Evolutionary conservation across 208 protist species (phyloP).

Genomic region (Giardia duodenalis): DNA sequence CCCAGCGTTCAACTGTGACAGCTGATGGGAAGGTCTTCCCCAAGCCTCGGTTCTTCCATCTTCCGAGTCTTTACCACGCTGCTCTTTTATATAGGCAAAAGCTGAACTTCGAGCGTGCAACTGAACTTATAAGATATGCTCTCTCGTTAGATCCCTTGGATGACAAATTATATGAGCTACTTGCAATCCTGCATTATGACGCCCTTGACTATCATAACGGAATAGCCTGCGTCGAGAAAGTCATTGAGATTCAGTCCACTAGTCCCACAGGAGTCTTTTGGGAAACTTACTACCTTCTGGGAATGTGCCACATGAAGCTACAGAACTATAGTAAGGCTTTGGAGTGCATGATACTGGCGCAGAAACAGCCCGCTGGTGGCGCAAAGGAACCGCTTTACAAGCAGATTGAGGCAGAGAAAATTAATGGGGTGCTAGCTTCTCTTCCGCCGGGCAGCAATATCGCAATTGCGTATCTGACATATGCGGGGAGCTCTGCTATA

Average conservation of each 20-base stretch:
- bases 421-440: neutral
- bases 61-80: slow-evolving; percentile 6
- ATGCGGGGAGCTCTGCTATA: neutral
- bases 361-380: neutral
- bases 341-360: neutral
- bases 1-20: neutral
- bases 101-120: neutral
- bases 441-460: neutral
- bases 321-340: neutral
- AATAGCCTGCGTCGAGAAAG: neutral
- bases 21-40: neutral
- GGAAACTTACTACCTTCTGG: slow-evolving; percentile 9
- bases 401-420: neutral
- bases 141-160: slow-evolving; percentile 20
- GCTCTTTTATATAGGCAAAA: slow-evolving; percentile 18
- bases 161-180: slow-evolving; percentile 8
- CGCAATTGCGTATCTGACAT: neutral
- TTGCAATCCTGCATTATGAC: neutral
- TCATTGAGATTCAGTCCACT: neutral
- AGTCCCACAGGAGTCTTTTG: neutral
- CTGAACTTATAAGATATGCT: neutral
- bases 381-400: neutral
- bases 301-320: neutral
- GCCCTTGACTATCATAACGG: neutral
- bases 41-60: neutral